A percentile compares a stretch with the other conserved stretches of the same genome.
Evolutionary conservation across 441 rosid genomes (phyloP).

Genomic region (Arabidopsis hybrid): DNA sequence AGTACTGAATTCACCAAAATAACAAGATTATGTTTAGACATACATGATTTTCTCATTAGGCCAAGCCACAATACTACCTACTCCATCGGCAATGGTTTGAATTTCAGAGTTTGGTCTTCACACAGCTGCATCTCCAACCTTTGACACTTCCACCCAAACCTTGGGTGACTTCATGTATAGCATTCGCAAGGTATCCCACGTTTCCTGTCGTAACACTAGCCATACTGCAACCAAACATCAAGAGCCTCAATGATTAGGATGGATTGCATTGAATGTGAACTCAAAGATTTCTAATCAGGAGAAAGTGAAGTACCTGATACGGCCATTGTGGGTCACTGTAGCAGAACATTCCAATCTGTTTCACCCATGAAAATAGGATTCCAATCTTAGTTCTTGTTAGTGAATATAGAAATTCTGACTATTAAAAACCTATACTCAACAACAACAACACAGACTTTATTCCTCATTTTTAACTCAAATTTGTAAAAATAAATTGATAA

Average conservation of each 20-base stretch:
- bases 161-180: conserved; percentile 82
- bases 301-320: conserved; percentile 70
- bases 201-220: conserved; percentile 91
- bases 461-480: conserved; percentile 2
- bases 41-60: too few relatives aligned
- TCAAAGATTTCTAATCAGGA: neutral
- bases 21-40: too few relatives aligned
- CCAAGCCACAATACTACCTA: too few relatives aligned
- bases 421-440: too few relatives aligned
- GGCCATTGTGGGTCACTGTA: conserved; percentile 98
- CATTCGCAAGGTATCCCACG: conserved; percentile 86
- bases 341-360: conserved; percentile 99
- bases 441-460: too few relatives aligned
- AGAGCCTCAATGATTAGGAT: neutral
- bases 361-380: conserved; percentile 20
- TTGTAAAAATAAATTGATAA: neutral
- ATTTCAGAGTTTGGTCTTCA: too few relatives aligned
- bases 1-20: too few relatives aligned
- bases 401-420: too few relatives aligned
- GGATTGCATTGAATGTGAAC: neutral
- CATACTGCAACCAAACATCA: conserved; percentile 67
- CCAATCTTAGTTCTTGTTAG: too few relatives aligned
- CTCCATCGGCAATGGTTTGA: too few relatives aligned
- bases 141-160: too few relatives aligned
- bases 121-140: too few relatives aligned